These are phyloP conservation scores for Brettanomyces custersianus DNA, from an alignment of 805 yeast genomes.

Conservation along the genomic window DNA sequence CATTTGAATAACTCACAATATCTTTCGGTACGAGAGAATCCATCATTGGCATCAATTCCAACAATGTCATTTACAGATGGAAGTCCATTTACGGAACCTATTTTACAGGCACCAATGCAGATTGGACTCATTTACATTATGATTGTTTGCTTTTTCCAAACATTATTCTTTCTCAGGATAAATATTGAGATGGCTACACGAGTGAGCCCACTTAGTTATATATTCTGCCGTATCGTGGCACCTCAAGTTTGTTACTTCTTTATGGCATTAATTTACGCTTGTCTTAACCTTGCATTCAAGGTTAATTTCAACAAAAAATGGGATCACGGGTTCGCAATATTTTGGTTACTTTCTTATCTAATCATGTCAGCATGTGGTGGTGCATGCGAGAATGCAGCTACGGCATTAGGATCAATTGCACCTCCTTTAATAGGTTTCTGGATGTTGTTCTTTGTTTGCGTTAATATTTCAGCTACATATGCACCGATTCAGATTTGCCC, in stretches of 20 bases:
- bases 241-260: conserved; percentile 48
- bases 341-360: conserved; percentile 61
- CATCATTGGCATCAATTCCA: conserved; percentile 16
- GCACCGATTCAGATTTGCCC: conserved; percentile 53
- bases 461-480: conserved; percentile 63
- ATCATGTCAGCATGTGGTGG: conserved; percentile 74
- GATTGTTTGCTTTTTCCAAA: conserved; percentile 64
- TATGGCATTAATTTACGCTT: conserved; percentile 47
- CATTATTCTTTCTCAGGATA: conserved; percentile 47
- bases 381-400: conserved; percentile 56
- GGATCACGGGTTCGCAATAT: conserved; percentile 61
- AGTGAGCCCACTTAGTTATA: conserved; percentile 31
- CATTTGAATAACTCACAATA: conserved; percentile 18
- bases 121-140: conserved; percentile 68
- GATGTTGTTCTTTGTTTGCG: conserved; percentile 61
- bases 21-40: conserved; percentile 12
- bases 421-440: conserved; percentile 69
- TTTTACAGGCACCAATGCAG: conserved; percentile 57
- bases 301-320: conserved; percentile 48
- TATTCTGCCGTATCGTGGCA: conserved; percentile 42
- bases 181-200: conserved; percentile 42
- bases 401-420: conserved; percentile 39
- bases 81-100: conserved; percentile 29
- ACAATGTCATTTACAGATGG: conserved; percentile 28
- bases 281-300: conserved; percentile 64